Evolutionary conservation across 169 alveolate genomes (phyloP), one percentile per base, ranked within the genome.

Genomic region (Amoebophrya sp.): DNA sequence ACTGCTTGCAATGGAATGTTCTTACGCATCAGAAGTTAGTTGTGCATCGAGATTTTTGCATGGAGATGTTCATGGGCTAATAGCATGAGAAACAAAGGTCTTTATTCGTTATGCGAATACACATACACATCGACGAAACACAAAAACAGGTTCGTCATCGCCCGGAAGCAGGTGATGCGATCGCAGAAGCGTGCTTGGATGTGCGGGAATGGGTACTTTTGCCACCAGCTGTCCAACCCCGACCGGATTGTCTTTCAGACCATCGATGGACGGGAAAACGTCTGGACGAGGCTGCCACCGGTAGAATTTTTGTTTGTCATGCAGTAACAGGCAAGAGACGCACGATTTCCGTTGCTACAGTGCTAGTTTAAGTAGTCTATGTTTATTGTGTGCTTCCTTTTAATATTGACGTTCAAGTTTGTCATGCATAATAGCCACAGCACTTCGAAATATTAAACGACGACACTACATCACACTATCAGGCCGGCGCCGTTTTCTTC

Each of bases 211-310:
- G 83, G 83, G 39, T 66, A 12, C 32, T 66, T 66, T 25, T 66
- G 83, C 83, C 29, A 66, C 32, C 83, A 7, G 83, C 29, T 66
- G 83, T 66, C 83, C 18, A 66, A 18, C 35, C 38, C 83, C 29
- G 83, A 66, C 35, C 12, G 32, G 10, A 66, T 66, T 25, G 83
- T 66, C 10, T 66, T 2, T 2, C 29, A 25, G 12, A 66, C 83
- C 35, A 25, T 7, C 2, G 83, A 66, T 25, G 83, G 83, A 25
- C 29, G 35, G 35, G 83, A 66, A n/a, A 66, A n/a, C 18, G 18
- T 66, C 83, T 66, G 83, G 83, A 66, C 83, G 35, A 2, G 83
- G 32, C 29, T 25, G 83, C 83, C 83, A 25, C 83, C 83, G 83
- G 83, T 66, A 66, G 1, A 0, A 66, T n/a, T 18, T 47, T 47